Conservation (phyloP, 768 basidiomycete species). For the Pilatotrama ljubarskyi region DNA sequence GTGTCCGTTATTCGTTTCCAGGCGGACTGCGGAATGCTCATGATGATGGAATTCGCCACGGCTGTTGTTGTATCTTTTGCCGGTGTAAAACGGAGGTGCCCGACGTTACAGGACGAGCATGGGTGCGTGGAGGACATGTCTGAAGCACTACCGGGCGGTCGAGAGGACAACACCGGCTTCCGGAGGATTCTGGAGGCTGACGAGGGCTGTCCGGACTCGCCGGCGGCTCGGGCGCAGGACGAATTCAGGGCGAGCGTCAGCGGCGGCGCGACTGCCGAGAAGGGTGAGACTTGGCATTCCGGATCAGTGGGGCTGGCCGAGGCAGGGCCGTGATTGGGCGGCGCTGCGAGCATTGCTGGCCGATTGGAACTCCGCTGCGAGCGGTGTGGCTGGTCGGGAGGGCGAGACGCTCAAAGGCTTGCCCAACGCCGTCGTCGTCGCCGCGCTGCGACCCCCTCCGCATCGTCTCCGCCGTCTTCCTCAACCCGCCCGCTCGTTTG, state of each 20-base stretch:
- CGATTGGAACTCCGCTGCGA: conserved; percentile 14
- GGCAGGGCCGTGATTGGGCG: not conserved
- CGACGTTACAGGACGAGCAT: too few species aligned
- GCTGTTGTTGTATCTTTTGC: not conserved
- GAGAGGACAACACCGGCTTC: too few species aligned
- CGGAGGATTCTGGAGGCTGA: too few species aligned
- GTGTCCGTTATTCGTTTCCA: conserved; percentile 10
- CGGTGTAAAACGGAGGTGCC: too few species aligned
- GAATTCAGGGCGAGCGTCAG: not conserved
- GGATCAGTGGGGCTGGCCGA: not conserved
- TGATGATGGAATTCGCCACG: not conserved
- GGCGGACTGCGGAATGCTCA: conserved; percentile 10
- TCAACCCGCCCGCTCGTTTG: conserved; percentile 21
- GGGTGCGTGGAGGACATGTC: too few species aligned
- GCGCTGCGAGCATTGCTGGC: conserved; percentile 9
- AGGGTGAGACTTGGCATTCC: not conserved
- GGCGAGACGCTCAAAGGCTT: conserved; percentile 12
- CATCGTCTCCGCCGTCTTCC: conserved; percentile 14
- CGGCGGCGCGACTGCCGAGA: not conserved
- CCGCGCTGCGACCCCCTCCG: conserved; percentile 18
- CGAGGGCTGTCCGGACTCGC: not conserved
- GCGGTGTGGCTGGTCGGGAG: conserved; percentile 8
- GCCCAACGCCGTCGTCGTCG: conserved; percentile 21
- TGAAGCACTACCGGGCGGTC: not conserved
- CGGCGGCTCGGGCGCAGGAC: not conserved